phyloP scores from a whole-genome alignment of 2,329 filamentous ascomycete species.

The Gaeumannomyces tritici region DNA sequence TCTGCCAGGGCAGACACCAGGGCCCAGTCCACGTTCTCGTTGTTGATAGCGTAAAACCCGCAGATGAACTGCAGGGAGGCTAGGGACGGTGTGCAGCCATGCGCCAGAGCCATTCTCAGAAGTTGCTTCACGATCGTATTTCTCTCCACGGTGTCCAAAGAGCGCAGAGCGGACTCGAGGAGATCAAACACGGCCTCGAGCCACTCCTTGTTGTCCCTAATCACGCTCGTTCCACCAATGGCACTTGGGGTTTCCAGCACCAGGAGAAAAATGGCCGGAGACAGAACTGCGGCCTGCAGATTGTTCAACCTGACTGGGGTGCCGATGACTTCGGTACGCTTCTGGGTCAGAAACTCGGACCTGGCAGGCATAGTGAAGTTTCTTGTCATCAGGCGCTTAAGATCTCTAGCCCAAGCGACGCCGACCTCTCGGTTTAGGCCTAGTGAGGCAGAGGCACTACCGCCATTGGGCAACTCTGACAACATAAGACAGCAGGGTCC shows the following conservation, averaged over 20 bases:
- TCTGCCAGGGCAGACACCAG: slow-evolving; percentile 29
- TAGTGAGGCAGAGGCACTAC: slow-evolving; percentile 6
- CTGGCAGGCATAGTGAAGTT: slow-evolving; percentile 43
- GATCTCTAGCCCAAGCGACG: slow-evolving; percentile 32
- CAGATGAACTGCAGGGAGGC: slow-evolving; percentile 32
- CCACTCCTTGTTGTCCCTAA: slow-evolving; percentile 29
- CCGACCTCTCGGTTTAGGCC: slow-evolving; percentile 14
- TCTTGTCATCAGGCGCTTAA: slow-evolving; percentile 38
- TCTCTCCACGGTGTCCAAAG: slow-evolving; percentile 10
- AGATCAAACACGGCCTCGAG: slow-evolving; percentile 25
- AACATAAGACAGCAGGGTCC: slow-evolving; percentile 27
- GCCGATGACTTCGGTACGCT: slow-evolving; percentile 29
- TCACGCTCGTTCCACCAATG: slow-evolving; percentile 26
- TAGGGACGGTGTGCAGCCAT: slow-evolving; percentile 22
- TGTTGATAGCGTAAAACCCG: slow-evolving; percentile 27
- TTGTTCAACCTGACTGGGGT: slow-evolving; percentile 29
- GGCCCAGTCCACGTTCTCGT: slow-evolving; percentile 27
- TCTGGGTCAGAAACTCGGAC: slow-evolving; percentile 32
- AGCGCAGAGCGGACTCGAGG: slow-evolving; percentile 17
- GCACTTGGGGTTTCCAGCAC: slow-evolving; percentile 19
- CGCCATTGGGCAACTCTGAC: slow-evolving; percentile 25
- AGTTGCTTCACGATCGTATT: slow-evolving; percentile 18
- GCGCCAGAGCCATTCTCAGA: slow-evolving; percentile 20
- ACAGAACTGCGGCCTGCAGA: slow-evolving; percentile 23
- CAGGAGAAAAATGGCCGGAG: slow-evolving; percentile 35